Evolutionary conservation across 768 basidiomycete genomes (phyloP).

Genomic region (Lactarius quietus): DNA sequence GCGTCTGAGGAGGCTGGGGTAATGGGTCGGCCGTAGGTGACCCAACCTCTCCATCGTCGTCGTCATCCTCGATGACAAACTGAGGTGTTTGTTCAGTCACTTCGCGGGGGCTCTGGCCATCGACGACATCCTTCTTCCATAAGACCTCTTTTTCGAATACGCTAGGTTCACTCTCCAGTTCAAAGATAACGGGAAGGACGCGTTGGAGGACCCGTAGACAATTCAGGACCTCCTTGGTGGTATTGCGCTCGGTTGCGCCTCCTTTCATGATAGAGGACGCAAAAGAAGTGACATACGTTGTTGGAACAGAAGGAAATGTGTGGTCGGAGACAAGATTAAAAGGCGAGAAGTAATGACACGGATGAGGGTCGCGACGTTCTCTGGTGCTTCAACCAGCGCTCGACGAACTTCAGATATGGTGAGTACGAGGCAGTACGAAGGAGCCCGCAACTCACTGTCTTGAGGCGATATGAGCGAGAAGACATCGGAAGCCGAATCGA

Average conservation of each 20-base stretch:
- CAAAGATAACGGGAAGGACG: conserved; percentile 87
- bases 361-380: conserved; percentile 83
- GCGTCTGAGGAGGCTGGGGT: conserved; percentile 29
- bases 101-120: conserved; percentile 31
- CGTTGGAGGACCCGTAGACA: conserved; percentile 88
- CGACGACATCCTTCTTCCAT: conserved; percentile 58
- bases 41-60: conserved; percentile 43
- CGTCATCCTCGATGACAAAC: conserved; percentile 89
- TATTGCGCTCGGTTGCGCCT: conserved; percentile 51
- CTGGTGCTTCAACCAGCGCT: conserved; percentile 75
- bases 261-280: conserved; percentile 68
- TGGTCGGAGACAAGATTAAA: conserved; percentile 75
- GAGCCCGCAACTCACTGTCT: neutral
- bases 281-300: conserved; percentile 58
- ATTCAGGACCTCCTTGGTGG: conserved; percentile 86
- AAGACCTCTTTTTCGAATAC: conserved; percentile 75
- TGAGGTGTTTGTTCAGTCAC: conserved; percentile 43
- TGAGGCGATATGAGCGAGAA: conserved; percentile 56
- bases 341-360: conserved; percentile 63
- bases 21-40: conserved; percentile 22
- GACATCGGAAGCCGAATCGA: conserved; percentile 88
- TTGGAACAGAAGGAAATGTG: conserved; percentile 64
- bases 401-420: conserved; percentile 59
- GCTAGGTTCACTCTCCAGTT: conserved; percentile 66
- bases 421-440: neutral